phyloP scores from a whole-genome alignment of 139 green algal genomes.

The Yamagishiella unicocca region DNA sequence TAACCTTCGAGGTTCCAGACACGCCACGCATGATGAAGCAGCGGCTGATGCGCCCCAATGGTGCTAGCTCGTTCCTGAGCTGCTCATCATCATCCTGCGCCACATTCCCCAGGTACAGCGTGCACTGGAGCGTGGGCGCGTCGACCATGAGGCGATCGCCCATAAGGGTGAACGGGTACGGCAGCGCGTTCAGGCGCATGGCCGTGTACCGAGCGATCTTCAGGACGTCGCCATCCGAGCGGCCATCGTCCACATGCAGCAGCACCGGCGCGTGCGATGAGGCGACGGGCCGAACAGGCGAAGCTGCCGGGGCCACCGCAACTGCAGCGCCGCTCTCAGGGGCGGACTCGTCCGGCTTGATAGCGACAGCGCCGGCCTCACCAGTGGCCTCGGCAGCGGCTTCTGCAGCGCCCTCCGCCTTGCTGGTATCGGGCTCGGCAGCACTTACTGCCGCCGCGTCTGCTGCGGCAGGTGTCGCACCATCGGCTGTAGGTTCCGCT shows the following conservation, averaged over 20 bases:
- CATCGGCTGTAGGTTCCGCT: neutral
- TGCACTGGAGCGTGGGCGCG: slow-evolving; percentile 47
- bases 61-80: slow-evolving; percentile 50
- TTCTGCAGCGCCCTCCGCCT: neutral
- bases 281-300: neutral
- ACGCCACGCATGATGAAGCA: slow-evolving; percentile 69
- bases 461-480: neutral
- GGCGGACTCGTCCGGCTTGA: neutral
- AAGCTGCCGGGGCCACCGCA: neutral
- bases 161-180: slow-evolving; percentile 42
- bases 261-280: neutral
- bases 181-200: slow-evolving; percentile 47
- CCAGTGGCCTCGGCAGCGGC: neutral
- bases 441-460: neutral
- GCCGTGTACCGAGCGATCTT: slow-evolving; percentile 59
- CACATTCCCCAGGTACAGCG: slow-evolving; percentile 75
- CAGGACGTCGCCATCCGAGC: slow-evolving; percentile 49
- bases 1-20: slow-evolving; percentile 61
- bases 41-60: slow-evolving; percentile 65
- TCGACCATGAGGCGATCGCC: slow-evolving; percentile 60
- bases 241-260: slow-evolving; percentile 47
- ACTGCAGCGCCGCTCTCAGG: neutral
- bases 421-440: neutral
- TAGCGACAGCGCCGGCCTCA: neutral
- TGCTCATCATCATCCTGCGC: slow-evolving; percentile 51